A percentile compares a stretch with the other conserved stretches of the same genome.
These are phyloP conservation scores for Biancaea sappan DNA, from an alignment of 306 rosid species.

Conservation along the genomic window DNA sequence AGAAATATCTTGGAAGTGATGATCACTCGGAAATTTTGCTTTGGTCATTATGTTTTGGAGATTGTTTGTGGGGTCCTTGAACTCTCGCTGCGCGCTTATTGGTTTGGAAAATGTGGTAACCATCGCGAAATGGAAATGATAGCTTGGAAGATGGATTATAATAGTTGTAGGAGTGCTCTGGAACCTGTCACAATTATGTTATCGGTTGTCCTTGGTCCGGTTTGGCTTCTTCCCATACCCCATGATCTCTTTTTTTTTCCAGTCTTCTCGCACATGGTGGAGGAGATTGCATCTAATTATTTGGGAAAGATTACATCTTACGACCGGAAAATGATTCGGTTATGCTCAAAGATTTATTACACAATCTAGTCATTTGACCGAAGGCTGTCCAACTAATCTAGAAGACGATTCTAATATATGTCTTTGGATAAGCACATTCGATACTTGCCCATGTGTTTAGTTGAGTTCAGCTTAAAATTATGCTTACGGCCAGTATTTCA, in stretches of 20 bases:
- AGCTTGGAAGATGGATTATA: not conserved
- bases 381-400: not conserved
- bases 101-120: constrained; percentile 7
- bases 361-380: not conserved
- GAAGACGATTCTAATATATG: not conserved
- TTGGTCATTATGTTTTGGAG: not conserved
- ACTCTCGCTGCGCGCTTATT: not conserved
- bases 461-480: too few relatives aligned
- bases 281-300: not conserved
- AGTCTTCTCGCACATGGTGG: not conserved
- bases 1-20: not conserved
- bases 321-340: not conserved
- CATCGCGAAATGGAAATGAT: constrained; percentile 2
- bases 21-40: not conserved
- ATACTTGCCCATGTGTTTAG: not conserved
- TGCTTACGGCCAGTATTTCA: not conserved
- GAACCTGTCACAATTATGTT: not conserved
- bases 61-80: constrained; percentile 8
- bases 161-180: constrained; percentile 3
- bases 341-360: not conserved
- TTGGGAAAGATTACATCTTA: not conserved
- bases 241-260: not conserved
- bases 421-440: not conserved
- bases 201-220: not conserved
- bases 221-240: not conserved